Evolutionary conservation across 805 yeast species (phyloP), one percentile per base, ranked within the genome.

Genomic region (Metschnikowia colocasiae): DNA sequence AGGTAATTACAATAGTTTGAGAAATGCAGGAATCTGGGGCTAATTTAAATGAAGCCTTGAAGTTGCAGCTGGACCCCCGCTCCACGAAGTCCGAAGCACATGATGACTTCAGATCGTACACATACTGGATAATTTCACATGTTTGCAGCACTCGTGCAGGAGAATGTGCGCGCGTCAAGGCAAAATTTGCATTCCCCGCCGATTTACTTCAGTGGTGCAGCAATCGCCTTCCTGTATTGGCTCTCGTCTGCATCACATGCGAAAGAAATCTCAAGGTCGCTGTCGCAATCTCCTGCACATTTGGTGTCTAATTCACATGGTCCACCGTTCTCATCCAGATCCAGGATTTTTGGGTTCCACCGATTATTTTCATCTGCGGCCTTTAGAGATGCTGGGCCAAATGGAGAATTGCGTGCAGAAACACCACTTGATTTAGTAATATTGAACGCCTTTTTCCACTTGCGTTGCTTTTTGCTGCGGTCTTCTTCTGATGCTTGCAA

Each of bases 261-360:
- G 42, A 67, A 67, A n/a, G 62, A 58, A 25, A 67, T 67, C 32
- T 63, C 70, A 6, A 67, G 46, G 31, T 66, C 72, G 42, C 62
- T 57, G 26, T 58, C 68, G 6, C 51, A 55, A 31, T 52, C 54
- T 33, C 45, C 37, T 31, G 37, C 32, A 32, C 12, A 16, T n/a
- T 23, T 33, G 5, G 29, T 12, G 12, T 16, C 12, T 15, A 25
- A 26, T 25, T 46, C 48, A 48, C 49, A 38, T 46, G 48, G 23
- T 19, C 26, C 22, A 15, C 6, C 19, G 3, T n/a, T 30, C 9
- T 18, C 37, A 13, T 46, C 49, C 19, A 40, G 43, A 18, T 43
- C 32, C 35, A 15, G 35, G 19, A 41, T 35, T 34, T 43, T 45
- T 18, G 44, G 46, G 37, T 6, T 31, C 9, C 27, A 13, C 22